Evolutionary conservation across 2,329 filamentous ascomycete genomes (phyloP).

Genomic region (Aspergillus felis): DNA sequence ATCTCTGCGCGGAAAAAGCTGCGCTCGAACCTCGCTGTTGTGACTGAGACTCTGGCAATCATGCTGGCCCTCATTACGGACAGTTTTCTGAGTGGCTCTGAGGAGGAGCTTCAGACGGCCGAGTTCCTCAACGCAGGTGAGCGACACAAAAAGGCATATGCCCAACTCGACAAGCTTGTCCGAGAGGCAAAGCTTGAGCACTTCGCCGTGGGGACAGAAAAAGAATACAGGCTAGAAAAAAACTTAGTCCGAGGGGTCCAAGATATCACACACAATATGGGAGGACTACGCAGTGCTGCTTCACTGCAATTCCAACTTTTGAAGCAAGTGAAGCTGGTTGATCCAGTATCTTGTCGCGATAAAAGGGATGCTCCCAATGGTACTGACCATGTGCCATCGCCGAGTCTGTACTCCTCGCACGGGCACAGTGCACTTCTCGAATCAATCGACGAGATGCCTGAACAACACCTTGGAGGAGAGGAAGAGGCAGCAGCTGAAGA

Average conservation of each 20-base stretch:
- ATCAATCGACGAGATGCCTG: constrained; percentile 60
- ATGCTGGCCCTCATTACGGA: constrained; percentile 78
- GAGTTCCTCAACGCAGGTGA: constrained; percentile 61
- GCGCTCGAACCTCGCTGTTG: constrained; percentile 67
- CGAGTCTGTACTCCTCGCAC: constrained; percentile 29
- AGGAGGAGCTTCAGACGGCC: constrained; percentile 67
- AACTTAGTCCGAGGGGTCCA: constrained; percentile 80
- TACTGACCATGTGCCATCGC: constrained; percentile 15
- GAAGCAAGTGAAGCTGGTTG: constrained; percentile 51
- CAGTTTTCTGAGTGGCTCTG: constrained; percentile 77
- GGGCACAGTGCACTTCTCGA: constrained; percentile 51
- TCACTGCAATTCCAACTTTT: constrained; percentile 83
- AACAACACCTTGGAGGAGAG: constrained; percentile 56
- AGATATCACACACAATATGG: constrained; percentile 79
- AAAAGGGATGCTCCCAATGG: constrained; percentile 14
- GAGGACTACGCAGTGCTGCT: constrained; percentile 84
- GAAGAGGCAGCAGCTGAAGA: constrained; percentile 48
- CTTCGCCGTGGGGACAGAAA: constrained; percentile 74
- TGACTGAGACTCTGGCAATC: constrained; percentile 71
- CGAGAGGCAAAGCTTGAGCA: constrained; percentile 87
- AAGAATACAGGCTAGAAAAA: constrained; percentile 73
- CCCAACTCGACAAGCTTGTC: constrained; percentile 69
- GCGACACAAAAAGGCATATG: constrained; percentile 64
- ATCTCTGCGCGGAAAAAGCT: constrained; percentile 71
- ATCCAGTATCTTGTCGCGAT: constrained; percentile 15